phyloP scores from a whole-genome alignment of 139 green algal species.

The Microglena sp. region DNA sequence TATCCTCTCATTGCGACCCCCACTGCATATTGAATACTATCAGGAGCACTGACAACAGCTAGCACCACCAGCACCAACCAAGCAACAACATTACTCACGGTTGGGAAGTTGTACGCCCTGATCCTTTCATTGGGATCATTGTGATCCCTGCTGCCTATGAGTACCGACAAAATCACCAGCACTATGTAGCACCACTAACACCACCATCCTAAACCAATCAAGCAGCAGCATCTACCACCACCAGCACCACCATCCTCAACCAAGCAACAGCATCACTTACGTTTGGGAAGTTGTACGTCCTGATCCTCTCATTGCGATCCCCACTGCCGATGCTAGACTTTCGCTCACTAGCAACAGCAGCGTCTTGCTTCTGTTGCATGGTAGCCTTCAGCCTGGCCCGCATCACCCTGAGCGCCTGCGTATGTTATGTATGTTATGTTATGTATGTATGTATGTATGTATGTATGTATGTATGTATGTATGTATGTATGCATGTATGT shows the following conservation, averaged over 20 bases:
- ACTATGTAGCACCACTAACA: not conserved
- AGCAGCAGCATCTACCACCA: not conserved
- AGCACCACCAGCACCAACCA: not conserved
- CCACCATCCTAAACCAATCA: not conserved
- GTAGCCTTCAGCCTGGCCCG: slow-evolving; percentile 15
- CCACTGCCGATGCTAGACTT: slow-evolving; percentile 17
- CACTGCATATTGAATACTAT: too few relatives aligned
- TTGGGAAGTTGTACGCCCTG: slow-evolving; percentile 74
- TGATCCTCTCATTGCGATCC: slow-evolving; percentile 81
- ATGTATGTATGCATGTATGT: not conserved
- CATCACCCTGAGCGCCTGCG: slow-evolving; percentile 61
- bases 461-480: not conserved
- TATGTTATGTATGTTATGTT: slow-evolving; percentile 69
- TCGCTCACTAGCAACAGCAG: slow-evolving; percentile 24
- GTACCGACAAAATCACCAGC: not conserved
- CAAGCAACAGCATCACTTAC: not conserved
- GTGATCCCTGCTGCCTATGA: not conserved
- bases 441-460: not conserved
- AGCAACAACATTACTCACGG: not conserved
- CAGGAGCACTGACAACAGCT: too few relatives aligned
- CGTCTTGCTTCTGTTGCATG: slow-evolving; percentile 27
- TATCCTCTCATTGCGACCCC: too few relatives aligned
- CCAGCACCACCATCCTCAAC: not conserved
- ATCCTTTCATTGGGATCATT: slow-evolving; percentile 46
- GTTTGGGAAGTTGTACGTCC: slow-evolving; percentile 88